Evolutionary conservation across 148 eudicot genomes (phyloP).

Genomic region (Persicaria tinctoria): DNA sequence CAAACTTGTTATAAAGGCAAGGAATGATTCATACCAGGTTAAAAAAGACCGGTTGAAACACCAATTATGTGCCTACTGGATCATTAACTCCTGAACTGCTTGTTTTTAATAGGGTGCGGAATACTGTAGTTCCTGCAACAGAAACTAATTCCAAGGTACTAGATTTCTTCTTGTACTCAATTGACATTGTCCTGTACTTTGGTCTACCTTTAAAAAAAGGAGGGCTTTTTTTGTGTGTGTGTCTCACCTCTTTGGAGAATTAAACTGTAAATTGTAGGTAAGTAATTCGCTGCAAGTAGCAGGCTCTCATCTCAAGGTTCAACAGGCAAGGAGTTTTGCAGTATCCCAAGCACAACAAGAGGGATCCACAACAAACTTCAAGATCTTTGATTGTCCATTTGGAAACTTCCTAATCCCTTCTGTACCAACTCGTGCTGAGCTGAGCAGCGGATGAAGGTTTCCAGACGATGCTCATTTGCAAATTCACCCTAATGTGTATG

Average conservation of each 20-base stretch:
- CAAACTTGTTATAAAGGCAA: too few relatives aligned
- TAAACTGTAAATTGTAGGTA: neutral
- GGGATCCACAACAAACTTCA: constrained; percentile 62
- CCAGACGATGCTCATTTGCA: neutral
- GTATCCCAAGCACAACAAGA: constrained; percentile 70
- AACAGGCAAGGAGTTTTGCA: constrained; percentile 50
- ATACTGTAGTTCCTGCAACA: neutral
- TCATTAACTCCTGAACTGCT: neutral
- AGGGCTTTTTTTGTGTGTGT: neutral
- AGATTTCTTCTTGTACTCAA: neutral
- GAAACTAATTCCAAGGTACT: constrained; percentile 5
- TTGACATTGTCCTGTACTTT: neutral
- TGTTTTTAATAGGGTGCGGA: neutral
- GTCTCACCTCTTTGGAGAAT: neutral
- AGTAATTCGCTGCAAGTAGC: constrained; percentile 1
- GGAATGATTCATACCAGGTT: too few relatives aligned
- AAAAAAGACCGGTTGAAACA: too few relatives aligned
- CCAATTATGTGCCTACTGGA: neutral
- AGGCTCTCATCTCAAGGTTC: constrained; percentile 23
- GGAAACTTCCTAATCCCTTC: constrained; percentile 81
- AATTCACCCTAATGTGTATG: neutral
- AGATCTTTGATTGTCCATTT: constrained; percentile 55
- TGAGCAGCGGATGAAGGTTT: constrained; percentile 22
- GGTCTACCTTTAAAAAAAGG: too few relatives aligned
- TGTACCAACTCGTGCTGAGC: constrained; percentile 72